Conservation (phyloP, 129 eudicot species). For the Apium graveolens region DNA sequence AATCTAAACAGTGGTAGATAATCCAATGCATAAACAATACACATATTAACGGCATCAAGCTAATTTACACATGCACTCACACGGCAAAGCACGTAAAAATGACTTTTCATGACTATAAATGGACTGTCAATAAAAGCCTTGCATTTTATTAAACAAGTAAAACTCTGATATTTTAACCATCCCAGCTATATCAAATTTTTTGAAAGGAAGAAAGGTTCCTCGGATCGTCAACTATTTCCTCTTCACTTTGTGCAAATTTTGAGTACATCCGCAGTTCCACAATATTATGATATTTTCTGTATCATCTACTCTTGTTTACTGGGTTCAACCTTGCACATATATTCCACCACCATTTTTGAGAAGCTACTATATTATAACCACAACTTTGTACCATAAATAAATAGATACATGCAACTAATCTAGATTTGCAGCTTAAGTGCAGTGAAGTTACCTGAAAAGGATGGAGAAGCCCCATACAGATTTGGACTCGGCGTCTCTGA, state of each 20-base stretch:
- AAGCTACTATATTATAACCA: not conserved
- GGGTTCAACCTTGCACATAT: not conserved
- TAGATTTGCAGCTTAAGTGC: not conserved
- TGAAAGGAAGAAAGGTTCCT: not conserved
- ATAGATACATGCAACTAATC: not conserved
- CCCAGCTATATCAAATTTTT: not conserved
- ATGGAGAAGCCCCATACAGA: slow-evolving; percentile 96
- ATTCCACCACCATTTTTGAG: not conserved
- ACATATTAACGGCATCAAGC: not conserved
- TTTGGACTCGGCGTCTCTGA: slow-evolving; percentile 93
- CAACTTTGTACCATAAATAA: not conserved
- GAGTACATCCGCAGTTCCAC: not conserved
- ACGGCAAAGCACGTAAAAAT: not conserved
- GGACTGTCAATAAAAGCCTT: not conserved
- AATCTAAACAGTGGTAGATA: not conserved
- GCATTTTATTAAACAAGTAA: not conserved
- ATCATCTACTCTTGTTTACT: not conserved
- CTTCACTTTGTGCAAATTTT: not conserved
- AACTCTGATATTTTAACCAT: not conserved
- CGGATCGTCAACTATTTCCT: not conserved
- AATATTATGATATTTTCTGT: not conserved
- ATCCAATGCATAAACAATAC: not conserved
- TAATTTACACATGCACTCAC: not conserved
- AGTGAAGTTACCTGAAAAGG: slow-evolving; percentile 64
- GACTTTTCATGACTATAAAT: not conserved